phyloP scores from a whole-genome alignment of 2,329 filamentous ascomycete species.

The Coleophoma cylindrospora region DNA sequence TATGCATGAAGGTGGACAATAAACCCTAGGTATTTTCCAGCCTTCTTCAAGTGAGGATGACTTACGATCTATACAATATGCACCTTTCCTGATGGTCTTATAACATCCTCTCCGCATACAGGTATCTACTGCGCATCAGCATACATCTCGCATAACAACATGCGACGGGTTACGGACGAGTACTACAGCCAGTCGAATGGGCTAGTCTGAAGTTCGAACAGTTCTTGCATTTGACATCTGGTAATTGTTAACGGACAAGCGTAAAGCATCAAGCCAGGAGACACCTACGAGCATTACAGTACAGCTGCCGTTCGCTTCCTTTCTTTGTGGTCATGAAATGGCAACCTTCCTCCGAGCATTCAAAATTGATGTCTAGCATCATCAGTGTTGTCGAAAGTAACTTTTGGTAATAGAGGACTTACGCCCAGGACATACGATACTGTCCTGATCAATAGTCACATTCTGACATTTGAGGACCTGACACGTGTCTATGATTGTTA shows the following conservation, averaged over 20 bases:
- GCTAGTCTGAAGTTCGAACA: not conserved
- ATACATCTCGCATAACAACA: not conserved
- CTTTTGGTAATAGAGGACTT: not conserved
- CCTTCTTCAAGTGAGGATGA: not conserved
- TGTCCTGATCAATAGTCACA: not conserved
- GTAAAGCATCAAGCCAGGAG: not conserved
- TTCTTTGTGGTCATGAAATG: not conserved
- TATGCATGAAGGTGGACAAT: too few relatives aligned
- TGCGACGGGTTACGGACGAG: not conserved
- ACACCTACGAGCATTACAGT: not conserved
- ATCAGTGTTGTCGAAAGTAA: not conserved
- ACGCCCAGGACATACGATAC: not conserved
- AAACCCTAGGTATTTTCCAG: too few relatives aligned
- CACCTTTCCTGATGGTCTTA: not conserved
- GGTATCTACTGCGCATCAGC: not conserved
- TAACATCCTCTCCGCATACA: not conserved
- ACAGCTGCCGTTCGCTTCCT: not conserved
- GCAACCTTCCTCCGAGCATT: not conserved
- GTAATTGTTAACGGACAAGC: not conserved
- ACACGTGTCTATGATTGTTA: not conserved
- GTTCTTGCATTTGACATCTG: slow-evolving; percentile 1
- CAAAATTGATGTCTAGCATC: not conserved
- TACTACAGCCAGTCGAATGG: not conserved
- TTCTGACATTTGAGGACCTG: slow-evolving; percentile 1
- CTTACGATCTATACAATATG: slow-evolving; percentile 1